These are phyloP conservation scores for Aspergillus cavernicola DNA, from an alignment of 495 filamentous ascomycete genomes.

Conservation along the genomic window DNA sequence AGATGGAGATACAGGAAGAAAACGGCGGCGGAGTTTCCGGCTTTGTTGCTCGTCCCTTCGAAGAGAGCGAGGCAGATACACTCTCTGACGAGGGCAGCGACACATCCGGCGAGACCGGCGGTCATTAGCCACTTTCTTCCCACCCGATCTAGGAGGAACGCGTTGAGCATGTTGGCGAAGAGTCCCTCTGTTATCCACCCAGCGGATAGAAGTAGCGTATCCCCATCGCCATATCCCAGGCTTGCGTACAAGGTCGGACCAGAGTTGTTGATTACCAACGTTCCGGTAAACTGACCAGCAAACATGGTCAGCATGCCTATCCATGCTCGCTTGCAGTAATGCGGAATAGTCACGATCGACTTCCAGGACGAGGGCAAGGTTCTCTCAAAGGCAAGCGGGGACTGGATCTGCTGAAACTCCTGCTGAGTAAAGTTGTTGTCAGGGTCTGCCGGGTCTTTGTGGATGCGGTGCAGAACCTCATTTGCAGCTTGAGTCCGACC, in stretches of 20 bases:
- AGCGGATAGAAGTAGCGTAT: background rate
- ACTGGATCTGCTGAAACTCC: too few species aligned
- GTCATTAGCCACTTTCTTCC: background rate
- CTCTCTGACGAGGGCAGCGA: background rate
- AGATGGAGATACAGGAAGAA: background rate
- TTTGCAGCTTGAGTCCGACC: too few species aligned
- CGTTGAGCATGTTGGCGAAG: background rate
- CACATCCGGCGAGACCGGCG: background rate
- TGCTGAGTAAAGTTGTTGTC: too few species aligned
- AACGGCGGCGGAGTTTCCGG: background rate
- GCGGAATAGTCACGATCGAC: too few species aligned
- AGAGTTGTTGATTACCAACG: background rate
- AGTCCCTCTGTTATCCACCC: background rate
- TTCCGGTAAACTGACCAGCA: conserved; percentile 3
- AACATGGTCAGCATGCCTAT: too few species aligned
- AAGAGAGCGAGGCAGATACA: background rate
- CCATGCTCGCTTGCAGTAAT: too few species aligned
- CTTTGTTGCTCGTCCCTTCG: background rate
- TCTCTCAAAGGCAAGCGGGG: too few species aligned
- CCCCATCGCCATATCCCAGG: background rate
- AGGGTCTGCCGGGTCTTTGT: too few species aligned
- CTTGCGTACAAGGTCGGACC: background rate
- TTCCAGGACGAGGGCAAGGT: too few species aligned
- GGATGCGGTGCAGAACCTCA: too few species aligned
- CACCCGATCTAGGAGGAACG: background rate